phyloP scores from a whole-genome alignment of 1,284 basidiomycete genomes.

The Malassezia dermatis region DNA sequence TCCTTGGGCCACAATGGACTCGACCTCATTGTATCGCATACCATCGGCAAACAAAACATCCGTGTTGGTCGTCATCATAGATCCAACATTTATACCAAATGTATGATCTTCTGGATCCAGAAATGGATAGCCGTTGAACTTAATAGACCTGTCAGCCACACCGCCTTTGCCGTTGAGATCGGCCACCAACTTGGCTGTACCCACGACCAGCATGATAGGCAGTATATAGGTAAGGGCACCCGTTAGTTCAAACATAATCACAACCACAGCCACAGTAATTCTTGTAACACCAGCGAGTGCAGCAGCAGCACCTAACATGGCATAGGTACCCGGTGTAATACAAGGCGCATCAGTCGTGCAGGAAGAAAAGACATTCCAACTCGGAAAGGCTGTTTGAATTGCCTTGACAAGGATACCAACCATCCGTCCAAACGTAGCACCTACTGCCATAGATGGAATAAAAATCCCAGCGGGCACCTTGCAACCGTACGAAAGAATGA shows the following conservation, averaged over 20 bases:
- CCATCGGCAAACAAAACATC: constrained; percentile 64
- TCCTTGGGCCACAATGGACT: constrained; percentile 24
- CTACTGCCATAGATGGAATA: constrained; percentile 91
- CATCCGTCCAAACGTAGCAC: constrained; percentile 83
- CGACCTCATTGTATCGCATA: constrained; percentile 65
- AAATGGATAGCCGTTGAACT: constrained; percentile 93
- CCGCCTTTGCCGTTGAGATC: constrained; percentile 85
- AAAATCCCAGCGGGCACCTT: constrained; percentile 98
- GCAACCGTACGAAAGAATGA: constrained; percentile 85
- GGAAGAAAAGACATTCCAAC: constrained; percentile 70
- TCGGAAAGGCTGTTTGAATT: constrained; percentile 70
- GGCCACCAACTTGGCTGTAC: constrained; percentile 94
- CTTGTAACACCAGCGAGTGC: constrained; percentile 67
- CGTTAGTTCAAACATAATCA: constrained; percentile 99
- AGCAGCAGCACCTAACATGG: constrained; percentile 26
- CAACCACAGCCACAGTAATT: constrained; percentile 93
- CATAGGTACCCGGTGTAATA: constrained; percentile 81
- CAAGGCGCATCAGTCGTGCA: constrained; percentile 87
- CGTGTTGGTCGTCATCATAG: constrained; percentile 75
- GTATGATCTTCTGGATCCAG: constrained; percentile 69
- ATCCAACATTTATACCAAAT: constrained; percentile 76
- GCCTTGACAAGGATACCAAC: constrained; percentile 78
- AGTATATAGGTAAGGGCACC: constrained; percentile 94
- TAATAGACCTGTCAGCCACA: constrained; percentile 93
- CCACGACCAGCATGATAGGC: constrained; percentile 93